These are phyloP conservation scores for Meyerozyma sp. DNA, from an alignment of 1,139 yeast genomes.

Conservation along the genomic window DNA sequence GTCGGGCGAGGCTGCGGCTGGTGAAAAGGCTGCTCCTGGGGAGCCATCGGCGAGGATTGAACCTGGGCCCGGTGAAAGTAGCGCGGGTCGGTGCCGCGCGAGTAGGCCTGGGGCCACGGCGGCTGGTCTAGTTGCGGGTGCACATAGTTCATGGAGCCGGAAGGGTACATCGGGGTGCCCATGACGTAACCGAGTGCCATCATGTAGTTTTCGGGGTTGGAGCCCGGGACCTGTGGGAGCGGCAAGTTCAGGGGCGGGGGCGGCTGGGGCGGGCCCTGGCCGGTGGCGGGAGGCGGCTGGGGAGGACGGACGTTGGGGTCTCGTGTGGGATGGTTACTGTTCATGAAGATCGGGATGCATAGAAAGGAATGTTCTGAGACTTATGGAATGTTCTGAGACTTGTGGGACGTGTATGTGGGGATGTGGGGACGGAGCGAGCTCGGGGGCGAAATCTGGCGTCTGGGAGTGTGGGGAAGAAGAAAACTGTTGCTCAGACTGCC, in stretches of 20 bases:
- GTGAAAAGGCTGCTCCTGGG: too few species aligned
- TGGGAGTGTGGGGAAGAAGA: too few species aligned
- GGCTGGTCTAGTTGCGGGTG: slow-evolving; percentile 1
- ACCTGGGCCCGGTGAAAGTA: not conserved
- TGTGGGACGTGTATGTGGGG: too few species aligned
- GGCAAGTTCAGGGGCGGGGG: not conserved
- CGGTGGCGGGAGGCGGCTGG: not conserved
- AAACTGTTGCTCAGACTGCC: too few species aligned
- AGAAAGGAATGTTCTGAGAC: not conserved
- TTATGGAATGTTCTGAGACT: too few species aligned
- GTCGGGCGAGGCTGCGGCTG: too few species aligned
- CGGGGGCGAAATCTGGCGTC: too few species aligned
- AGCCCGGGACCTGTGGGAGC: not conserved
- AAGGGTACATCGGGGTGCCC: not conserved
- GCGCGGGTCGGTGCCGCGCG: not conserved
- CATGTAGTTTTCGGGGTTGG: not conserved
- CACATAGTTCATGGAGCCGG: not conserved
- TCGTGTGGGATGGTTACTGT: not conserved
- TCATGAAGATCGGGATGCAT: not conserved
- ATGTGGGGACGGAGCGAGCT: too few species aligned
- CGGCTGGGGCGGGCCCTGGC: not conserved
- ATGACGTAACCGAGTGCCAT: not conserved
- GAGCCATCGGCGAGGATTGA: not conserved
- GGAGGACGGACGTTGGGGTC: not conserved
- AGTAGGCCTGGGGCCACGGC: not conserved